Conservation (phyloP, 2,329 filamentous ascomycete species). For the Leptographium procerum region DNA sequence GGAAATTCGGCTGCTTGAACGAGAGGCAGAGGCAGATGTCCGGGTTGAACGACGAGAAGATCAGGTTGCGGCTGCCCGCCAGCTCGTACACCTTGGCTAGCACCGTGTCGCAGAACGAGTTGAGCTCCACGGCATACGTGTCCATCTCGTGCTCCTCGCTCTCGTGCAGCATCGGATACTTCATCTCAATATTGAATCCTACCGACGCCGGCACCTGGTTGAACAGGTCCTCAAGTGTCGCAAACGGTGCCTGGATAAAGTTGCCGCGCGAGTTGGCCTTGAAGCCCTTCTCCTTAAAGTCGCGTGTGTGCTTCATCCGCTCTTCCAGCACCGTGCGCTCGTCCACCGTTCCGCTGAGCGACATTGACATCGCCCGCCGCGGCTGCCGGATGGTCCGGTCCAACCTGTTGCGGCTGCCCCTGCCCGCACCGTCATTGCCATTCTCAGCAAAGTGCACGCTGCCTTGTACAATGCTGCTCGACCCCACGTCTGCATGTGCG, state of each 20-base stretch:
- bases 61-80: slow-evolving; percentile 72
- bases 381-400: slow-evolving; percentile 14
- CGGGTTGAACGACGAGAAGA: slow-evolving; percentile 96
- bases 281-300: slow-evolving; percentile 90
- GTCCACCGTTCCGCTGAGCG: slow-evolving; percentile 22
- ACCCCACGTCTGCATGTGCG: not conserved
- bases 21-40: slow-evolving; percentile 89
- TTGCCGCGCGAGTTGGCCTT: slow-evolving; percentile 91
- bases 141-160: slow-evolving; percentile 95
- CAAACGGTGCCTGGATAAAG: slow-evolving; percentile 92
- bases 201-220: slow-evolving; percentile 68
- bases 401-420: slow-evolving; percentile 1
- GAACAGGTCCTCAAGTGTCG: slow-evolving; percentile 90
- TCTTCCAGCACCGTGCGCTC: slow-evolving; percentile 43
- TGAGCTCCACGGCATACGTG: slow-evolving; percentile 87
- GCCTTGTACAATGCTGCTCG: not conserved
- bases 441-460: not conserved
- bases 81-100: slow-evolving; percentile 82
- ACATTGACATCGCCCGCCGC: slow-evolving; percentile 45
- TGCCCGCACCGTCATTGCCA: slow-evolving; percentile 30
- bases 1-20: slow-evolving; percentile 96
- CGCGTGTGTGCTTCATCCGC: slow-evolving; percentile 92
- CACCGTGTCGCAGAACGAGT: slow-evolving; percentile 92
- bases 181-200: slow-evolving; percentile 95
- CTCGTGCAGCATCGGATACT: slow-evolving; percentile 97